phyloP scores from a whole-genome alignment of 805 yeast genomes.

The Kazachstania viticola region DNA sequence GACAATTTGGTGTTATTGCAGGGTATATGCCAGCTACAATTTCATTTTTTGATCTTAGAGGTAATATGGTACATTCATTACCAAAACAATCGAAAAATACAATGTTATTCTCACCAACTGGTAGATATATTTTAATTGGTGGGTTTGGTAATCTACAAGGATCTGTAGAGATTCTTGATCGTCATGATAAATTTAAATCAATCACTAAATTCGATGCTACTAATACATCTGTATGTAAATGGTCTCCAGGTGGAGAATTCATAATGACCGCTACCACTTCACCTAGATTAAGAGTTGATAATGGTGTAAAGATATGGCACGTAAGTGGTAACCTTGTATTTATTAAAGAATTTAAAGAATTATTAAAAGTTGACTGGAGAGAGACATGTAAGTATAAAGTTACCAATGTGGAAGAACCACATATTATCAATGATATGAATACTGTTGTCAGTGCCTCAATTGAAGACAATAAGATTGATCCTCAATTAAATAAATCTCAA shows the following conservation, averaged over 20 bases:
- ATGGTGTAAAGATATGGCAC: constrained; percentile 90
- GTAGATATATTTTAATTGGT: constrained; percentile 79
- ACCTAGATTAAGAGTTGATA: constrained; percentile 94
- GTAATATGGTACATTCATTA: constrained; percentile 70
- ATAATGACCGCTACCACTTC: constrained; percentile 93
- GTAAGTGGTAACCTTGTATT: constrained; percentile 73
- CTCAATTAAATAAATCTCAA: constrained; percentile 36
- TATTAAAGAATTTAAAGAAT: constrained; percentile 69
- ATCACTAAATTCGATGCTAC: constrained; percentile 79
- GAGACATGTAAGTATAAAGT: constrained; percentile 31
- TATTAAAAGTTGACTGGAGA: constrained; percentile 77
- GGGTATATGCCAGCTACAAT: constrained; percentile 98
- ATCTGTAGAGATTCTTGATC: constrained; percentile 86
- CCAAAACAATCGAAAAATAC: constrained; percentile 87
- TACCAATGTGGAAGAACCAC: constrained; percentile 9
- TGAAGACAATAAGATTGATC: constrained; percentile 27
- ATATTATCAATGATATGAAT: constrained; percentile 25
- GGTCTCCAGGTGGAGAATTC: constrained; percentile 96
- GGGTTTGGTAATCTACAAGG: constrained; percentile 99
- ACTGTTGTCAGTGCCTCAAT: constrained; percentile 1
- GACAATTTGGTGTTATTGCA: constrained; percentile 94
- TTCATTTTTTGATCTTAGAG: constrained; percentile 88
- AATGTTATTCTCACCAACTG: constrained; percentile 86
- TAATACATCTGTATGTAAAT: constrained; percentile 90
- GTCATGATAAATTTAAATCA: constrained; percentile 72